Evolutionary conservation across 306 rosid species (phyloP).

Genomic region (Sechiopsis laciniata): DNA sequence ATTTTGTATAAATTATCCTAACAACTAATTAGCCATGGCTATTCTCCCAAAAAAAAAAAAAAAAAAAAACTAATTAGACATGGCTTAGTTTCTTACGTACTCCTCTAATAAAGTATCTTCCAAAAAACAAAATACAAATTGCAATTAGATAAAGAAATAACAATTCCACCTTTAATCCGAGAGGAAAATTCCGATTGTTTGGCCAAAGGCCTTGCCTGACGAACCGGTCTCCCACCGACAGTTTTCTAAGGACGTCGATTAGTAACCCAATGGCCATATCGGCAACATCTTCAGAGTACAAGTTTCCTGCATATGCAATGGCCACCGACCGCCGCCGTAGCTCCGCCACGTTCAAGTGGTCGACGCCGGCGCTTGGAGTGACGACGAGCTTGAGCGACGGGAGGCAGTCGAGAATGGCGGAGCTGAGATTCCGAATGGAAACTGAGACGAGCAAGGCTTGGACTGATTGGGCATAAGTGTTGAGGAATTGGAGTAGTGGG

Average conservation of each 20-base stretch:
- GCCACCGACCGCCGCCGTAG: constrained; percentile 22
- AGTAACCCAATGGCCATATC: constrained; percentile 46
- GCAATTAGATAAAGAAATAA: no score
- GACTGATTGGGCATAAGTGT: constrained; percentile 17
- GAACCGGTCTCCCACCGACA: constrained; percentile 31
- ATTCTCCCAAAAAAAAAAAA: no score
- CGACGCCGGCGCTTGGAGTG: constrained; percentile 28
- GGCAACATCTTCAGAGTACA: constrained; percentile 44
- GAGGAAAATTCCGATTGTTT: constrained; percentile 26
- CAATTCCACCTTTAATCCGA: constrained; percentile 3
- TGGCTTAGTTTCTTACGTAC: no score
- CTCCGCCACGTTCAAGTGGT: constrained; percentile 28
- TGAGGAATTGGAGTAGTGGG: constrained; percentile 22
- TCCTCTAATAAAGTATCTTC: no score
- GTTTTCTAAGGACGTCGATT: constrained; percentile 37
- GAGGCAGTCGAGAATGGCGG: constrained; percentile 23
- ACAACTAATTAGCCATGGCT: no score
- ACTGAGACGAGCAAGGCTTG: constrained; percentile 19
- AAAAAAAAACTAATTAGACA: no score
- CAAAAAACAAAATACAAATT: no score
- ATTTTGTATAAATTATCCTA: no score
- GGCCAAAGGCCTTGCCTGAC: constrained; percentile 24
- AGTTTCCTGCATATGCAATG: constrained; percentile 31
- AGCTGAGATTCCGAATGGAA: not conserved
- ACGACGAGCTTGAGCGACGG: constrained; percentile 27